Percentiles rank a stretch among this genome's conserved stretches.
Conservation (phyloP, 352 stramenopile species). For the Globisporangium nodosum region DNA sequence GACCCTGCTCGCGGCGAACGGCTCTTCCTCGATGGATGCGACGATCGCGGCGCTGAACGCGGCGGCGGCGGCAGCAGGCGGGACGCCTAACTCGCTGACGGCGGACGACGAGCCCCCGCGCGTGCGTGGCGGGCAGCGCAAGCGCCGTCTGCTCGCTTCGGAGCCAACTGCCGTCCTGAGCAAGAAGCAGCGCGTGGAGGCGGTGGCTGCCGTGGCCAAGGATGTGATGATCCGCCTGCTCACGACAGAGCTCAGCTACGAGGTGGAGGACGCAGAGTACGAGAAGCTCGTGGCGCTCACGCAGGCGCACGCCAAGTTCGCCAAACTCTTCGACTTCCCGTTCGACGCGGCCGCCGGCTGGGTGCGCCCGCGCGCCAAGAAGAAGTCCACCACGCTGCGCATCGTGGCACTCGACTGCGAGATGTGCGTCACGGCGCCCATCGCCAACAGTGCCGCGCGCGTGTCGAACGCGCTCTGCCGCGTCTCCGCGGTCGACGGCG, state of each 20-base stretch:
- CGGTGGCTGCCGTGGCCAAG: slow-evolving; percentile 55
- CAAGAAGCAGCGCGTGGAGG: slow-evolving; percentile 66
- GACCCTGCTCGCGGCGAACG: background rate
- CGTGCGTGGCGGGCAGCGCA: slow-evolving; percentile 7
- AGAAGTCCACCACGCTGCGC: slow-evolving; percentile 51
- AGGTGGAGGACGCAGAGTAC: slow-evolving; percentile 53
- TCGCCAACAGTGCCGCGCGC: slow-evolving; percentile 15
- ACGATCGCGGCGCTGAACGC: background rate
- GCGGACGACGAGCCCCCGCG: background rate
- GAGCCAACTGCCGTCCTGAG: background rate
- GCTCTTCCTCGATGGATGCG: background rate
- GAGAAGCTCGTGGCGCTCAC: slow-evolving; percentile 66
- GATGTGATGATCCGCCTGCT: slow-evolving; percentile 69
- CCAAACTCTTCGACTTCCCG: slow-evolving; percentile 55
- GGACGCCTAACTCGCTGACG: too few species aligned
- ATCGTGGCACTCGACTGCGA: slow-evolving; percentile 83
- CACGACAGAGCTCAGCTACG: slow-evolving; percentile 48
- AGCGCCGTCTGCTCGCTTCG: background rate
- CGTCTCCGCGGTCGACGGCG: slow-evolving; percentile 75
- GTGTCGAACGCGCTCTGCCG: slow-evolving; percentile 66
- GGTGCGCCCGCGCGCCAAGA: slow-evolving; percentile 60
- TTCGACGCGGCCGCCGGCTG: slow-evolving; percentile 28
- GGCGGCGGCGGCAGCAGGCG: background rate
- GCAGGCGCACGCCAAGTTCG: slow-evolving; percentile 47
- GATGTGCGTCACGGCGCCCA: slow-evolving; percentile 68